A percentile compares a stretch with the other conserved stretches of the same genome.
phyloP scores from a whole-genome alignment of 768 basidiomycete species.

The Auriscalpium vulgare region DNA sequence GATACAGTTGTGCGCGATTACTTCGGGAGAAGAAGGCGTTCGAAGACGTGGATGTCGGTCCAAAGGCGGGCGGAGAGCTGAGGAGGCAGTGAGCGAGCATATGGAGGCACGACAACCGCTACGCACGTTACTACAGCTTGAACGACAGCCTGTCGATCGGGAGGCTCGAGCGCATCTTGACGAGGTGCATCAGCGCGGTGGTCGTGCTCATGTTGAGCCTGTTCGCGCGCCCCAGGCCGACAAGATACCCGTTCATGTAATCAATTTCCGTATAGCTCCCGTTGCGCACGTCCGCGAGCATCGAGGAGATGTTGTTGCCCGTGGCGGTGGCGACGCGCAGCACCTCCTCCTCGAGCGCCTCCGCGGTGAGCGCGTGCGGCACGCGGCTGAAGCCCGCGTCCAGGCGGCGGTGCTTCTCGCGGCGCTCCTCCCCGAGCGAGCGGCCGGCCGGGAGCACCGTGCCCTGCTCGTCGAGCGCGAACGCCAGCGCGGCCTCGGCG shows the following conservation, averaged over 20 bases:
- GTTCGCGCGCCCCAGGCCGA: conserved; percentile 50
- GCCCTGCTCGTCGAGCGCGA: conserved; percentile 43
- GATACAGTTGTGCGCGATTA: too few species aligned
- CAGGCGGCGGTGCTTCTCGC: conserved; percentile 13
- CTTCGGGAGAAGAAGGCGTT: too few species aligned
- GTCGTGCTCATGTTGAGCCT: conserved; percentile 52
- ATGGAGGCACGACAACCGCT: too few species aligned
- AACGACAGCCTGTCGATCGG: conserved; percentile 36
- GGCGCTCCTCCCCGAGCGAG: not conserved
- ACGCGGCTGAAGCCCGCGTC: conserved; percentile 29
- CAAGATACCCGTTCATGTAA: conserved; percentile 76
- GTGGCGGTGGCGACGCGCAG: conserved; percentile 51
- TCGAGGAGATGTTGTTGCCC: conserved; percentile 67
- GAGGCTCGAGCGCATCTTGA: conserved; percentile 49
- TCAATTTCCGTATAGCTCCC: conserved; percentile 70
- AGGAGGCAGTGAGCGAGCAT: too few species aligned
- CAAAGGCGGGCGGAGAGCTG: too few species aligned
- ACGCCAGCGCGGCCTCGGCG: conserved; percentile 60
- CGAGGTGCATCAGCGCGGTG: conserved; percentile 44
- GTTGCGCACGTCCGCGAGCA: conserved; percentile 61
- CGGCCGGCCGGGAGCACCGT: conserved; percentile 4
- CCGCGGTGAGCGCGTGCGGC: conserved; percentile 36
- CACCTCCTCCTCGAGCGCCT: conserved; percentile 48
- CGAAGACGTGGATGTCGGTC: too few species aligned
- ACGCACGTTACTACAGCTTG: too few species aligned